Percentiles rank a stretch among this genome's conserved stretches.
These are phyloP conservation scores for Arthrobotrys musiformis DNA, from an alignment of 2,329 filamentous ascomycete species.

Conservation along the genomic window DNA sequence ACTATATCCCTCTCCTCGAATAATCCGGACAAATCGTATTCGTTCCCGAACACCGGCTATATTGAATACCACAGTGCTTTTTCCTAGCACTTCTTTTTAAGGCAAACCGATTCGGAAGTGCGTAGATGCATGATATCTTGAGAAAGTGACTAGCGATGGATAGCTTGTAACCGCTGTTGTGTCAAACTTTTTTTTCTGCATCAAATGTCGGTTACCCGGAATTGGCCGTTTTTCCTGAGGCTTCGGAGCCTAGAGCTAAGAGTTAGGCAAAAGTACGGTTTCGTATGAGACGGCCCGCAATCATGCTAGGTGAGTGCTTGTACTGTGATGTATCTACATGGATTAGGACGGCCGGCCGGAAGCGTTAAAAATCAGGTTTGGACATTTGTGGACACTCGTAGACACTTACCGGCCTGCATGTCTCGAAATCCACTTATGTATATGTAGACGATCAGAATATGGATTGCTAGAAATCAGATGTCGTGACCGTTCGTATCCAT, in stretches of 20 bases:
- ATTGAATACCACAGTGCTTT: not conserved
- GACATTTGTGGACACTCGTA: not conserved
- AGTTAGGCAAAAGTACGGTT: slow-evolving; percentile 5
- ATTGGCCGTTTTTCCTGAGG: slow-evolving; percentile 1
- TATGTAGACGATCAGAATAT: not conserved
- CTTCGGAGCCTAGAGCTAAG: not conserved
- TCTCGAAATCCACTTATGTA: not conserved
- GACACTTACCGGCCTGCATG: not conserved
- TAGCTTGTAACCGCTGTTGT: not conserved
- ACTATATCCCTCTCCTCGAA: slow-evolving; percentile 4
- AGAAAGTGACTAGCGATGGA: not conserved
- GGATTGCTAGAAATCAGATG: too few species aligned
- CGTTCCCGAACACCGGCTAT: slow-evolving; percentile 43
- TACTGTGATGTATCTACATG: not conserved
- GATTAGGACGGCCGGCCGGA: slow-evolving; percentile 13
- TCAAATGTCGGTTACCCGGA: not conserved
- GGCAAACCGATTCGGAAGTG: slow-evolving; percentile 40
- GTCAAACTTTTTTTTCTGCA: not conserved
- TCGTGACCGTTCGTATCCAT: not conserved
- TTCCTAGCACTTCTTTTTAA: slow-evolving; percentile 9
- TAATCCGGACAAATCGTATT: slow-evolving; percentile 41
- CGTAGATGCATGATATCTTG: too few species aligned
- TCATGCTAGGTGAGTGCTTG: not conserved
- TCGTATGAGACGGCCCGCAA: not conserved
- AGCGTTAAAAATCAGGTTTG: not conserved